Evolutionary conservation across 2,329 filamentous ascomycete genomes (phyloP), one percentile per base, ranked within the genome.

Genomic region (Raffaelea albimanens): DNA sequence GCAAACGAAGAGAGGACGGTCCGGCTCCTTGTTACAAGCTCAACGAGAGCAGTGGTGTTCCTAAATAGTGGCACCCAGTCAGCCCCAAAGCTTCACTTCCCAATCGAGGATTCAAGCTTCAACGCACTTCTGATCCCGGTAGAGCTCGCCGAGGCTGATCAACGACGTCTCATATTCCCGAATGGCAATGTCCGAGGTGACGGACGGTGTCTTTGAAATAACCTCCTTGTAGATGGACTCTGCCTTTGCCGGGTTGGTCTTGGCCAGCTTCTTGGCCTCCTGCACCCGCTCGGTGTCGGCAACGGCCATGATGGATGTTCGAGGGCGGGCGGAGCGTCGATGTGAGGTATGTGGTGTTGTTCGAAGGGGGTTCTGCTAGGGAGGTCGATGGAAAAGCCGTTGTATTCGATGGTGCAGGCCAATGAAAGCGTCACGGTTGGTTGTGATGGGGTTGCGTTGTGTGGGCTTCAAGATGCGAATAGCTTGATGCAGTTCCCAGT

Each of bases 1-100:
- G 93, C 93, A 67, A 98, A 97, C 54, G 87, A 93, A 50, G 91
- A 96, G 55, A 98, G 82, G 40, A 93, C 86, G 55, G 86, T 85
- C 62, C 91, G 82, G 67, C 89, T 95, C 65, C 87, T 87, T 62
- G 85, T 90, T 59, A 98, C 84, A 56, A 98, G 78, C 59, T 89
- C 83, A 53, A 94, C 87, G 51, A 98, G 81, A 60, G 95, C 87
- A 62, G 93, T 75, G 58, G 83, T 74, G 65, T 86, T 87, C 68
- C 84, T 89, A 59, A 49, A 22, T 38, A 46, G 22, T n/a, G n/a
- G 44, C n/a, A 13, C 14, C 18, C 21, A 22, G 40, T 31, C 39
- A 41, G 39, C 13, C 13, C 25, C 7, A 13, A 13, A 7, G 13
- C 25, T n/a, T 29, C 25, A 7, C 25, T 13, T 29, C 25, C 13